Base-by-base conservation (phyloP, 371 early-diverging fungal species). In the Rhizopus microsporus region DNA sequence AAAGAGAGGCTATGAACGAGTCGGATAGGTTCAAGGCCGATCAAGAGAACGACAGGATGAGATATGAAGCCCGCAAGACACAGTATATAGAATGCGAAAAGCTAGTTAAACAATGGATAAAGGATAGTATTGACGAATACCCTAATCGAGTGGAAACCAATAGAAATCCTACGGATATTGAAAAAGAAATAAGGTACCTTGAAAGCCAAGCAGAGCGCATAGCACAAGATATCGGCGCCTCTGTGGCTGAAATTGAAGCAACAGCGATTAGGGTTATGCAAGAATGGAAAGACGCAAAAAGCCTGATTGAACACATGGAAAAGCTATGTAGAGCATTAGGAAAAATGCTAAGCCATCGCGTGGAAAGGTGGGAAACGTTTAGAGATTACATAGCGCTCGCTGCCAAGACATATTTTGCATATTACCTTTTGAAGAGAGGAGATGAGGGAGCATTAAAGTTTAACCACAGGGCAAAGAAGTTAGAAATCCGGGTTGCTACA, bases 381-480 rank as follows among this genome's bases (percentile, higher is more conserved):
- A 78, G 88, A 16, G 69, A 65, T 32, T 87, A 72, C 54, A 93
- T 98, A 62, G 67, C 94, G 1, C 51, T 87, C 7, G 79, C 91
- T 44, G 90, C 96, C 32, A 84, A 71, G 46, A 68, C 71, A 38
- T 79, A 86, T 54, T 98, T 98, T 66, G 55, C 74, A 7, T 80
- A 84, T 44, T 81, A 90, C 54, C 82, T 97, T 60, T 66, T 81
- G 23, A 82, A 83, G 56, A 86, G 99, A 44, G 96, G 95, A 3
- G 99, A 94, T 75, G 78, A 82, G 15, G 99, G 99, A 13, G 67
- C 75, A 39, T 80, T 99, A 12, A 72, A 80, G 35, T 90, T 99
- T 60, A 82, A 93, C 49, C 98, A 99, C 68, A 50, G 74, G 2
- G 68, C 77, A 30, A 77, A 89, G 59, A 77, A 74, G 43, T 77